Conservation (phyloP, 208 protist species). For the Naegleria gruberi region DNA sequence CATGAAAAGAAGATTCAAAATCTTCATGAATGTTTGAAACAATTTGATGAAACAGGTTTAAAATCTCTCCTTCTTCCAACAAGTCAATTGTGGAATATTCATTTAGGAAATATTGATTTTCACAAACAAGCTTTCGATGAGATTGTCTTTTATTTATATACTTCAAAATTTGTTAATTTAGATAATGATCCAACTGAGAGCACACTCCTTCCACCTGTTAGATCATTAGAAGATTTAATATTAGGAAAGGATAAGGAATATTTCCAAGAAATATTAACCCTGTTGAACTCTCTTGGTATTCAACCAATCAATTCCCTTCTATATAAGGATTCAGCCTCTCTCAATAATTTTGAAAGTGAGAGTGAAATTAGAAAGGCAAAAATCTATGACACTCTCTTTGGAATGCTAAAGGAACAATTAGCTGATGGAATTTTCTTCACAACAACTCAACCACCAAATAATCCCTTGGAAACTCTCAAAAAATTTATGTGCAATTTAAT, state of each 20-base stretch:
- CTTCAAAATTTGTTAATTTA: background rate
- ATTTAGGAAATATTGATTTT: background rate
- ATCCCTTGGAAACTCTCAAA: background rate
- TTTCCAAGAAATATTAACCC: background rate
- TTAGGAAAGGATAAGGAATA: background rate
- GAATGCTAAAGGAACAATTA: no score
- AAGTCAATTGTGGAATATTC: no score
- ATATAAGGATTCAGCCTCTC: no score
- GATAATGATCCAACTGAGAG: background rate
- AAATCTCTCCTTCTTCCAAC: background rate
- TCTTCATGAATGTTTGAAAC: background rate
- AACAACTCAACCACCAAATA: background rate
- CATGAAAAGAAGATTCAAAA: background rate
- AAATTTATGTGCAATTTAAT: background rate
- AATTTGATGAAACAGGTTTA: background rate
- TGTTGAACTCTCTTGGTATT: no score
- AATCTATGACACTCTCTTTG: no score
- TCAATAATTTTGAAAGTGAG: no score
- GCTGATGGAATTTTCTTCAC: no score
- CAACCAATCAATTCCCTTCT: no score
- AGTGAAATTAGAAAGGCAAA: no score
- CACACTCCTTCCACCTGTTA: background rate
- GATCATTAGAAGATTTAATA: background rate
- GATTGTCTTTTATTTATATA: background rate
- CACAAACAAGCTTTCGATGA: background rate